Conservation (phyloP, 768 basidiomycete species). For the Aureoboletus auriporus region DNA sequence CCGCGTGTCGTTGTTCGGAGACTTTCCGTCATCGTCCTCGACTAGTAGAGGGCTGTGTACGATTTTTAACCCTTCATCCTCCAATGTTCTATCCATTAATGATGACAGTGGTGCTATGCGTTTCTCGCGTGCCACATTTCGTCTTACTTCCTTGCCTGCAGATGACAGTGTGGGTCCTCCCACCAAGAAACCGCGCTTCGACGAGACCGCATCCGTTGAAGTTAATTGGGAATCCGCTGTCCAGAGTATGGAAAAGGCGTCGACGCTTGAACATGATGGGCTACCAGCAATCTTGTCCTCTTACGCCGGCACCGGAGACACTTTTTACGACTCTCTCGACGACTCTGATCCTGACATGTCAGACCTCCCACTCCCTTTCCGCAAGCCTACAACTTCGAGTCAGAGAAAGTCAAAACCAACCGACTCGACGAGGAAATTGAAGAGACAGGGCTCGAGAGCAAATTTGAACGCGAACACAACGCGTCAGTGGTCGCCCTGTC, state of each 20-base stretch:
- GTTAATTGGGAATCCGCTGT: slow-evolving; percentile 48
- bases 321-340: slow-evolving; percentile 25
- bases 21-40: slow-evolving; percentile 26
- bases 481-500: slow-evolving; percentile 37
- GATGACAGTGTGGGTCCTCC: slow-evolving; percentile 31
- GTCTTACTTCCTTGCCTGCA: slow-evolving; percentile 5
- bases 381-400: background rate
- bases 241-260: slow-evolving; percentile 39
- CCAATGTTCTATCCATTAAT: slow-evolving; percentile 40
- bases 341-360: slow-evolving; percentile 21
- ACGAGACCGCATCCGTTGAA: slow-evolving; percentile 25
- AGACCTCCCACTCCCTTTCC: slow-evolving; percentile 3
- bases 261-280: slow-evolving; percentile 44
- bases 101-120: slow-evolving; percentile 34
- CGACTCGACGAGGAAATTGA: slow-evolving; percentile 13
- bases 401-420: slow-evolving; percentile 7
- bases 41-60: slow-evolving; percentile 21
- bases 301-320: slow-evolving; percentile 19
- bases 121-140: slow-evolving; percentile 41
- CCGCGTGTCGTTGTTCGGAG: slow-evolving; percentile 29
- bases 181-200: slow-evolving; percentile 42
- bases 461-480: slow-evolving; percentile 9
- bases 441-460: slow-evolving; percentile 14
- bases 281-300: slow-evolving; percentile 40
- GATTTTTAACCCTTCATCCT: slow-evolving; percentile 31